Conservation (phyloP, 108 stramenopile species). For the Discostella stelligeroides region DNA sequence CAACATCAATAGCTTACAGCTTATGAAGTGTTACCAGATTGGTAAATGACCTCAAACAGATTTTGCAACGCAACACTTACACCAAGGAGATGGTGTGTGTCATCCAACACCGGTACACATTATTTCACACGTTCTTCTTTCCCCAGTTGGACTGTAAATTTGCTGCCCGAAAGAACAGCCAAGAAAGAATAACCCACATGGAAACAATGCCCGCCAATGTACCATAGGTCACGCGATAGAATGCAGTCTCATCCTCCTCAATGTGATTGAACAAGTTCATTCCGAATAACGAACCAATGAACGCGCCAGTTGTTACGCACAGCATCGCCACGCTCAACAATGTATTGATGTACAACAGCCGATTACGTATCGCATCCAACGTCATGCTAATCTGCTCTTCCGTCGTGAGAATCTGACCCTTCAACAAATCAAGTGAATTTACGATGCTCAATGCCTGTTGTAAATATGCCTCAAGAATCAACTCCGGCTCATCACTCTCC, state of each 20-base stretch:
- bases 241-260: slow-evolving; percentile 37
- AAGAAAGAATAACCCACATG: too few relatives aligned
- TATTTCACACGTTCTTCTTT: too few relatives aligned
- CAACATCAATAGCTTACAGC: too few relatives aligned
- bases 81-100: too few relatives aligned
- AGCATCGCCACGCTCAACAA: slow-evolving; percentile 67
- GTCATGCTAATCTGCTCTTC: slow-evolving; percentile 77
- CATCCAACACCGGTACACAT: too few relatives aligned
- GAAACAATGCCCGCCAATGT: too few relatives aligned
- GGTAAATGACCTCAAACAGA: too few relatives aligned
- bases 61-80: too few relatives aligned
- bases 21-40: too few relatives aligned
- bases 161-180: too few relatives aligned
- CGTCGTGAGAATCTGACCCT: slow-evolving; percentile 75
- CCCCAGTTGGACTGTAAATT: too few relatives aligned
- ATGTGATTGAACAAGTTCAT: slow-evolving; percentile 81
- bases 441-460: slow-evolving; percentile 70
- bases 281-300: slow-evolving; percentile 79
- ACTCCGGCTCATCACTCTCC: slow-evolving; percentile 89
- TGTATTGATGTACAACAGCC: slow-evolving; percentile 78
- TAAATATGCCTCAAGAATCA: slow-evolving; percentile 82
- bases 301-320: slow-evolving; percentile 56
- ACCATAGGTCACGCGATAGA: too few relatives aligned
- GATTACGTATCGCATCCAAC: slow-evolving; percentile 73
- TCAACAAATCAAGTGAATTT: slow-evolving; percentile 74